These are phyloP conservation scores for Aspergillus conjunctus DNA, from an alignment of 495 filamentous ascomycete species.

Conservation along the genomic window DNA sequence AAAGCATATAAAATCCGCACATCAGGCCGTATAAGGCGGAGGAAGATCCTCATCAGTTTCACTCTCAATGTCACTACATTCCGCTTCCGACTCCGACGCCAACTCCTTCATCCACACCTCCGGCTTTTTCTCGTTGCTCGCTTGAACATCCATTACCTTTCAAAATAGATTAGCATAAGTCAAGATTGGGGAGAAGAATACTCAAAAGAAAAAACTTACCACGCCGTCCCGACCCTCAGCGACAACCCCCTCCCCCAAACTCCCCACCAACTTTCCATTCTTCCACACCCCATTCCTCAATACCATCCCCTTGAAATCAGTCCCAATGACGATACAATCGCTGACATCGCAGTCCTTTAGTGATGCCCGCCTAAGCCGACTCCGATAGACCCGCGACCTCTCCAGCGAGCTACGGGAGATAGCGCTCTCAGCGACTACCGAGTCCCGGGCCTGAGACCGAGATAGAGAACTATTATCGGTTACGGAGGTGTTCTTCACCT, in stretches of 20 bases:
- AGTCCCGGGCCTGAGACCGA: conserved; percentile 22
- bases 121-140: conserved; percentile 1
- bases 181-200: background rate
- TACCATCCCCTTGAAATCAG: conserved; percentile 35
- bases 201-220: conserved; percentile 10
- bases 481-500: conserved; percentile 27
- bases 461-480: conserved; percentile 19
- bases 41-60: conserved; percentile 26
- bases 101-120: conserved; percentile 10
- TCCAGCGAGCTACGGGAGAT: conserved; percentile 21
- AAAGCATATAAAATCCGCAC: background rate
- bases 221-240: conserved; percentile 17
- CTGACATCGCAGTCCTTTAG: conserved; percentile 36
- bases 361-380: conserved; percentile 21
- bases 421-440: conserved; percentile 27
- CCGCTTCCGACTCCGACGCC: conserved; percentile 13
- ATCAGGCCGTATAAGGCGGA: conserved; percentile 28
- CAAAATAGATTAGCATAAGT: background rate
- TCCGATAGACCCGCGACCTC: conserved; percentile 17
- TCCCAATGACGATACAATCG: conserved; percentile 32
- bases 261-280: conserved; percentile 35
- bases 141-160: conserved; percentile 8
- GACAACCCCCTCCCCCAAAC: conserved; percentile 26
- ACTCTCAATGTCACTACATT: conserved; percentile 17
- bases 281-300: conserved; percentile 42